These are phyloP conservation scores for Chlorella vulgaris DNA, from an alignment of 139 green algal genomes.

Conservation along the genomic window DNA sequence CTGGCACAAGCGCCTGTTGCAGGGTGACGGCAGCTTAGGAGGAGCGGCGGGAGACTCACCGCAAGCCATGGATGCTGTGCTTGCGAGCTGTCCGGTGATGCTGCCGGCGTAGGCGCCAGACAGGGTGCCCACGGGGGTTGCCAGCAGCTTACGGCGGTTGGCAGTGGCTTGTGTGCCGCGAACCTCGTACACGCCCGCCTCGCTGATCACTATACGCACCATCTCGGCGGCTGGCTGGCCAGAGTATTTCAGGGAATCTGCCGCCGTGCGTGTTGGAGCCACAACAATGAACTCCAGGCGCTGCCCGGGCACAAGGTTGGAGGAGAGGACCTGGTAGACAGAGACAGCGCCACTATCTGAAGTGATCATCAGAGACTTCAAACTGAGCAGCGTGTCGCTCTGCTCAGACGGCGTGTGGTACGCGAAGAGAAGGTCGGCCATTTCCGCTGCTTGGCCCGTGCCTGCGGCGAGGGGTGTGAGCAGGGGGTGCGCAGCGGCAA, in stretches of 20 bases:
- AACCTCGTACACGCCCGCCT: neutral
- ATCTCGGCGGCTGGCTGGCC: neutral
- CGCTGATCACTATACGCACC: neutral
- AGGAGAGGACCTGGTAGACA: neutral
- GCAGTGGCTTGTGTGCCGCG: neutral
- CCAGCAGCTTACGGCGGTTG: neutral
- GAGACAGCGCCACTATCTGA: neutral
- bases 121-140: neutral
- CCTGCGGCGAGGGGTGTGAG: neutral
- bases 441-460: neutral
- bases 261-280: neutral
- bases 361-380: neutral
- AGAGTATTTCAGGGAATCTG: neutral
- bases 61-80: neutral
- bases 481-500: neutral
- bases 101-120: too few relatives aligned
- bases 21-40: too few relatives aligned
- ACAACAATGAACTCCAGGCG: neutral
- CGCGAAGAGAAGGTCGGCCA: neutral
- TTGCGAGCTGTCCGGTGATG: neutral
- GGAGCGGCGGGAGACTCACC: too few relatives aligned
- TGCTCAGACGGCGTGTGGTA: neutral
- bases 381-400: neutral
- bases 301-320: neutral
- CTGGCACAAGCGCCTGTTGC: too few relatives aligned